phyloP scores from a whole-genome alignment of 2,329 filamentous ascomycete genomes.

The Trichoderma koningii region DNA sequence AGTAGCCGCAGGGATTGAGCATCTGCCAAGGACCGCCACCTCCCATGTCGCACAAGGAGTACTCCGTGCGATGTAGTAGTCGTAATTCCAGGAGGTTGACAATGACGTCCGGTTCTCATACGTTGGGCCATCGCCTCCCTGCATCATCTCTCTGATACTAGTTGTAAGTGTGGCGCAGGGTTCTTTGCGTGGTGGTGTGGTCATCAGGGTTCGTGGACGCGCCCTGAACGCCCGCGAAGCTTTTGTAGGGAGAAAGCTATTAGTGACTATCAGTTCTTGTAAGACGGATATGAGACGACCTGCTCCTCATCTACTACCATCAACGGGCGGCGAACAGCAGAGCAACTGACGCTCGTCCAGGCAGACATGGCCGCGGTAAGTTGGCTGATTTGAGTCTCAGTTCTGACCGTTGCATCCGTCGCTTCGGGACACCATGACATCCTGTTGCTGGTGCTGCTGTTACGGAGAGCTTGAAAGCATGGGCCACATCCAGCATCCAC shows the following conservation, averaged over 20 bases:
- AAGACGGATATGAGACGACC: neutral
- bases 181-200: slow-evolving; percentile 6
- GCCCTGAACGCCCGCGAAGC: slow-evolving; percentile 13
- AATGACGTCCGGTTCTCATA: neutral
- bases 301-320: slow-evolving; percentile 6
- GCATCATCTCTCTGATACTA: neutral
- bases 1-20: neutral
- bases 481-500: neutral
- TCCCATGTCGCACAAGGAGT: neutral
- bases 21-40: neutral
- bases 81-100: neutral
- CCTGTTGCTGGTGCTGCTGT: slow-evolving; percentile 10
- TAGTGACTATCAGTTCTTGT: neutral
- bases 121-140: slow-evolving; percentile 9
- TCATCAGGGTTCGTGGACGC: neutral
- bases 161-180: neutral
- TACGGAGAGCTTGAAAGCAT: slow-evolving; percentile 18
- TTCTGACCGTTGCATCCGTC: slow-evolving; percentile 23
- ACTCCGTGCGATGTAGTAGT: too few relatives aligned
- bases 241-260: neutral
- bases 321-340: neutral
- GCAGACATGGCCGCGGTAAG: neutral
- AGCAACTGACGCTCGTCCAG: neutral
- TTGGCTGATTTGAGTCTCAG: slow-evolving; percentile 22
- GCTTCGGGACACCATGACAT: slow-evolving; percentile 25